Base-by-base conservation (phyloP, 2,329 filamentous ascomycete genomes). In the Ophiocordyceps camponoti-leonardi region DNA sequence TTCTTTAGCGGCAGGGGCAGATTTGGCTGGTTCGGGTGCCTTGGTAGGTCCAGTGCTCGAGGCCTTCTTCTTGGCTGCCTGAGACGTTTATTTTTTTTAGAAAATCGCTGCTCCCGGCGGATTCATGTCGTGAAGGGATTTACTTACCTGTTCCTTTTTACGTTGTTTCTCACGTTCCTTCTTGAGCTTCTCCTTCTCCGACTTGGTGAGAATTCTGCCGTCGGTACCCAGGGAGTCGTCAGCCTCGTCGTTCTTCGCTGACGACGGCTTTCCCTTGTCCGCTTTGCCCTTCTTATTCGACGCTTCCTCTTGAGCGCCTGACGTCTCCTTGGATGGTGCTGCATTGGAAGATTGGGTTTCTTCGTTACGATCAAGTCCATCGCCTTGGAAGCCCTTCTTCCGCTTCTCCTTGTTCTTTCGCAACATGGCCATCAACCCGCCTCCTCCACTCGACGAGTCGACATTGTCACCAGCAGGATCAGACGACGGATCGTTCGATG, bases 161-260 rank as follows among this genome's bases (percentile, higher is more conserved):
- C 88, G 76, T 68, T 92, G 85, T 78, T 98, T 98, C 71, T 98
- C 92, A 49, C 86, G 80, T 69, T 98, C 92, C 69, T 95, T 98
- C 75, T 90, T 96, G 58, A 90, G 73, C 66, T 86, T 94, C 64
- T 98, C 92, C 70, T 98, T 98, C 69, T 98, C 88, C 48, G 93
- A 92, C 76, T 96, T 98, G 37, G 86, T 94, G 67, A 96, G 79
- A 43, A 96, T 73, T 46, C 79, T 76, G 41, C 81, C 81, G 48
- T 69, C 69, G 4, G 70, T 72, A 8, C 63, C 76, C 12, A 66
- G 71, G 18, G 71, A 71, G 19, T 70, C 72, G 2, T 69, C 72
- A 5, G 68, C 67, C 31, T 72, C 69, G 16, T 64, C 61, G 43
- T 67, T 62, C 50, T 68, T 61, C 18, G 63, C 59, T 11, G 51